Evolutionary conservation across 2,329 filamentous ascomycete genomes (phyloP), one percentile per base, ranked within the genome.

Genomic region (Fusarium nisikadoi): DNA sequence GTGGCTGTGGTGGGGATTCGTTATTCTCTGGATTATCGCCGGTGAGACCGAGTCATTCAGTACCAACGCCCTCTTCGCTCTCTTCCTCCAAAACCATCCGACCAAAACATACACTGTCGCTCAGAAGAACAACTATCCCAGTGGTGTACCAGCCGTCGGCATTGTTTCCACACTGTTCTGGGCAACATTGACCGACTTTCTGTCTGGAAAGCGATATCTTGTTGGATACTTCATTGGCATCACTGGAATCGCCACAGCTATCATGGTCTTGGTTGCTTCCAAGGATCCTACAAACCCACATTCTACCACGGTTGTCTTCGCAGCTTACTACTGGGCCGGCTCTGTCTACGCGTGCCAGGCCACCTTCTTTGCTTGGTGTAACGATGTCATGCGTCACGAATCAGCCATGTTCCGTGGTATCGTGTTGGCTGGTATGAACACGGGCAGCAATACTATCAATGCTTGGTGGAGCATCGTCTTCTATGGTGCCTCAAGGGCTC

Each of bases 361-460:
- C 2, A 92, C 89, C 0, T 93, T 93, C 73, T 93, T 94, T 72
- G 91, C 92, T 0, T 93, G 91, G 91, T 91, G 90, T 27, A 93
- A 94, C 73, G 91, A 93, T 74, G 88, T 89, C 5, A 87, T 92
- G 82, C 85, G 89, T 12, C 86, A 87, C 61, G 88, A 92, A 73
- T 88, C 92, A 65, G 86, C 87, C 25, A 85, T 90, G 49, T 87
- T 91, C 72, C 84, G 92, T 8, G 89, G 87, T 5, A 86, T 93
- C 3, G 91, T 93, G 0, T 86, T 94, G 39, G 91, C 91, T 0
- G 88, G 89, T 17, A 94, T 94, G 92, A 93, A 93, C 66, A 60
- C 91, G 73, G 89, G 89, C 2, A 92, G 85, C 75, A 92, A 91
- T 75, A 88, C 89, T 0, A 84, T 93, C 10, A 93, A 93, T 74